A percentile compares a stretch with the other conserved stretches of the same genome.
phyloP scores from a whole-genome alignment of 2,329 filamentous ascomycete species.

The Fusarium sp. region DNA sequence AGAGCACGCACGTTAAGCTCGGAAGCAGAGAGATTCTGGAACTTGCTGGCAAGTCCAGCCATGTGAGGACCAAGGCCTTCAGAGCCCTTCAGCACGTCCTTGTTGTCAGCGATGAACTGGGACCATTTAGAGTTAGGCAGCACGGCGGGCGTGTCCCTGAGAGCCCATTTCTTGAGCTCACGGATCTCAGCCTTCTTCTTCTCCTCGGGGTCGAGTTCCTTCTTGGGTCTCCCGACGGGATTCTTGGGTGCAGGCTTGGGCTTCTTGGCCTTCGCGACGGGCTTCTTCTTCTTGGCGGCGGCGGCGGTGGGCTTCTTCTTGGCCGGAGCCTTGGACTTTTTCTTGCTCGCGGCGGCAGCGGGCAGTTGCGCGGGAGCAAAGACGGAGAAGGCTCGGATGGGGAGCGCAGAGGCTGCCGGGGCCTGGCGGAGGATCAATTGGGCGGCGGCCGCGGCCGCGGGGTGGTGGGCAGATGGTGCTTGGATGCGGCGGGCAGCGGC shows the following conservation, averaged over 20 bases:
- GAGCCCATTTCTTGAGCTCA: conserved; percentile 52
- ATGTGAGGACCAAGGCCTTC: conserved; percentile 38
- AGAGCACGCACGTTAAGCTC: conserved; percentile 55
- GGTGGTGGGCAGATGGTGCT: conserved; percentile 33
- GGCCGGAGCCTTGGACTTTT: conserved; percentile 35
- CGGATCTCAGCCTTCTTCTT: conserved; percentile 44
- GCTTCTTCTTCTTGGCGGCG: conserved; percentile 32
- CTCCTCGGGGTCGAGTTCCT: conserved; percentile 50
- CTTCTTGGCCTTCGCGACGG: conserved; percentile 37
- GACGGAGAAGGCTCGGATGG: conserved; percentile 46
- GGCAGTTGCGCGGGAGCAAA: conserved; percentile 44
- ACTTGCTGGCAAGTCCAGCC: conserved; percentile 45
- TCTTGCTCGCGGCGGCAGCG: conserved; percentile 34
- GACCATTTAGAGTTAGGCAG: conserved; percentile 49
- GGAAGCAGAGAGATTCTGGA: conserved; percentile 50
- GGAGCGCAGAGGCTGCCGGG: conserved; percentile 27
- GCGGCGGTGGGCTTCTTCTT: conserved; percentile 33
- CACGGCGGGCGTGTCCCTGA: conserved; percentile 52
- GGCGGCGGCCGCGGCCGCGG: conserved; percentile 28
- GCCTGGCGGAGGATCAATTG: conserved; percentile 36
- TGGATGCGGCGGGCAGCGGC: conserved; percentile 50
- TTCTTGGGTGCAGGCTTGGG: conserved; percentile 33
- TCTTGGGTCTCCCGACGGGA: conserved; percentile 47
- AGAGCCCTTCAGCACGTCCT: conserved; percentile 11
- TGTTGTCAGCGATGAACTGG: conserved; percentile 50